Evolutionary conservation across 2,329 filamentous ascomycete genomes (phyloP).

Genomic region (Samsoniella hepiali): DNA sequence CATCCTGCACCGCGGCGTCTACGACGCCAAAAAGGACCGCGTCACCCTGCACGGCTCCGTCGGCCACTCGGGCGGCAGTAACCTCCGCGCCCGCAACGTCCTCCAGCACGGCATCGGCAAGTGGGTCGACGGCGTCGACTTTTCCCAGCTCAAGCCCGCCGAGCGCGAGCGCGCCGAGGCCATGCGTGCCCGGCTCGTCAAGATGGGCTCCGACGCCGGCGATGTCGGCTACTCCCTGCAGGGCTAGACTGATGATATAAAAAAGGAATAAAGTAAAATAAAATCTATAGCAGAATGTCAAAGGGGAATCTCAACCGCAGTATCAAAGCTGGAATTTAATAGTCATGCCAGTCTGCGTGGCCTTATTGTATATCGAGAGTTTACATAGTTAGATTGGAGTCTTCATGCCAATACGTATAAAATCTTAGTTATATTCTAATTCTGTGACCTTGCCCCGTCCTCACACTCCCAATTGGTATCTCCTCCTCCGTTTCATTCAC

Average conservation of each 20-base stretch:
- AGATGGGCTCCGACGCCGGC: conserved; percentile 57
- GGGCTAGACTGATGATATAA: conserved; percentile 35
- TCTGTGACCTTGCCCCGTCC: background rate
- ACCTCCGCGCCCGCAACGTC: conserved; percentile 64
- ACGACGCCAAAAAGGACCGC: conserved; percentile 55
- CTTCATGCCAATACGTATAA: background rate
- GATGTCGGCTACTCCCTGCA: conserved; percentile 62
- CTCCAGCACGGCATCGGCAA: conserved; percentile 69
- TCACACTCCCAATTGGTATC: background rate
- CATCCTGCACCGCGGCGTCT: conserved; percentile 72
- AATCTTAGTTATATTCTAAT: background rate
- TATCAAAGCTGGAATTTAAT: background rate
- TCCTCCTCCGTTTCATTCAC: too few relatives aligned
- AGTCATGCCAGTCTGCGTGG: background rate
- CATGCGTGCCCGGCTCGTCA: conserved; percentile 62
- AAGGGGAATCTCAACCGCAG: too few relatives aligned
- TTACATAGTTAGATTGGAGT: background rate
- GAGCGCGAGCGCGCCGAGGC: conserved; percentile 51
- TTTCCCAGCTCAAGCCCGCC: conserved; percentile 44
- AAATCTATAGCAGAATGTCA: too few relatives aligned
- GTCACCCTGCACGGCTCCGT: conserved; percentile 73
- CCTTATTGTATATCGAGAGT: conserved; percentile 4
- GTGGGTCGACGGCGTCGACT: conserved; percentile 61
- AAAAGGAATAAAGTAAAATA: background rate
- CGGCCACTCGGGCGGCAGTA: conserved; percentile 55